phyloP scores from a whole-genome alignment of 2,329 filamentous ascomycete species.

The Didymella pinodella region DNA sequence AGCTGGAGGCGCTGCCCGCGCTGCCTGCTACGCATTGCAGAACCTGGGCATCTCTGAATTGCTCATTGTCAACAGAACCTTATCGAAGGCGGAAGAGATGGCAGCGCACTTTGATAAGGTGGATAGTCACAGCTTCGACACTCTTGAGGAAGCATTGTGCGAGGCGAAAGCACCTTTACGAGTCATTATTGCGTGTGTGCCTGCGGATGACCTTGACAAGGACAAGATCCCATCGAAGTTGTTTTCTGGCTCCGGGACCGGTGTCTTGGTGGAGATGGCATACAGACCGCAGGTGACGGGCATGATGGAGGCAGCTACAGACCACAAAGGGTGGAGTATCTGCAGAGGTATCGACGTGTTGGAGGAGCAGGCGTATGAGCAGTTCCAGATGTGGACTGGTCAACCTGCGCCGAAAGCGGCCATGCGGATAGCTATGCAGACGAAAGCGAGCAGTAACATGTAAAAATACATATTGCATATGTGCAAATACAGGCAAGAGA shows the following conservation, averaged over 20 bases:
- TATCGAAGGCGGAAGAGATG: conserved; percentile 7
- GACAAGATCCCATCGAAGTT: conserved; percentile 1
- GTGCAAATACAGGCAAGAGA: too few species aligned
- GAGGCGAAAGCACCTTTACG: background rate
- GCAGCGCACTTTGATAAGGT: background rate
- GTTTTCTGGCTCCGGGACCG: background rate
- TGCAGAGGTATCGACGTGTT: conserved; percentile 7
- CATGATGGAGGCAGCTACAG: conserved; percentile 10
- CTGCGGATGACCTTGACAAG: conserved; percentile 1
- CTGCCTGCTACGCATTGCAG: conserved; percentile 10
- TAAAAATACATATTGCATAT: background rate
- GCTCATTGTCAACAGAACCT: conserved; percentile 6
- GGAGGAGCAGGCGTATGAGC: conserved; percentile 11
- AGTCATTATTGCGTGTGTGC: conserved; percentile 5
- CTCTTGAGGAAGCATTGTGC: background rate
- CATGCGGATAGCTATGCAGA: conserved; percentile 4
- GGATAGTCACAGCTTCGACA: background rate
- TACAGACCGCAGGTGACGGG: conserved; percentile 9
- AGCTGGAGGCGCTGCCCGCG: conserved; percentile 12
- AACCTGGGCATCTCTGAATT: conserved; percentile 1
- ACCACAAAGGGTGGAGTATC: conserved; percentile 1
- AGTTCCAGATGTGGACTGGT: conserved; percentile 9
- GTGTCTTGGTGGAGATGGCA: conserved; percentile 14
- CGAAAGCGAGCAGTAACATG: background rate
- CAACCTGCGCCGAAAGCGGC: background rate